phyloP scores from a whole-genome alignment of 176 grass and related monocot genomes.

The Areca catechu region DNA sequence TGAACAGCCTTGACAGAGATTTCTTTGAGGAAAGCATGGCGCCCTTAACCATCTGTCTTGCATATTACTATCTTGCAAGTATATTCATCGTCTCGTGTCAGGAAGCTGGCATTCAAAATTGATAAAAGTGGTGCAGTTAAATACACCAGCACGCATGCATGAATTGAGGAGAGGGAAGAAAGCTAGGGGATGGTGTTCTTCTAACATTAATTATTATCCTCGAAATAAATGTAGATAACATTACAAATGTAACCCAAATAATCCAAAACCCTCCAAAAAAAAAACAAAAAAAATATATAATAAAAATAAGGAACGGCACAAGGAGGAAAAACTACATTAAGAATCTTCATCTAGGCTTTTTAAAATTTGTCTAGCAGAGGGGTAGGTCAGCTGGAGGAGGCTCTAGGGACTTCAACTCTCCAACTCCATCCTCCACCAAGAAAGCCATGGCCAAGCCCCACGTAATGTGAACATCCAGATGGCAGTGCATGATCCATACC shows the following conservation, averaged over 20 bases:
- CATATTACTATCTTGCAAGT: no score
- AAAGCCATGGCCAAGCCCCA: slow-evolving; percentile 97
- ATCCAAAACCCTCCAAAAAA: background rate
- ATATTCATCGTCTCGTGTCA: no score
- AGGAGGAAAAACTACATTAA: no score
- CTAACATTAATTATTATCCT: slow-evolving; percentile 10
- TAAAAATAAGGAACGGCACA: background rate
- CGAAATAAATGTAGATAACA: slow-evolving; percentile 1
- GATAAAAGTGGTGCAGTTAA: no score
- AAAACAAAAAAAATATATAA: background rate
- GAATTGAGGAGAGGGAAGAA: no score
- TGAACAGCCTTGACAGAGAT: no score
- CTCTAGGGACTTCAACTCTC: slow-evolving; percentile 49
- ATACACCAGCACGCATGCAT: no score
- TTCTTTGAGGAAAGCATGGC: no score
- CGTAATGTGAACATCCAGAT: slow-evolving; percentile 82
- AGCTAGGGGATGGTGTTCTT: no score
- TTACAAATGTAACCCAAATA: slow-evolving; percentile 11
- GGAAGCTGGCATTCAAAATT: no score
- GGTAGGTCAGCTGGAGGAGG: slow-evolving; percentile 55
- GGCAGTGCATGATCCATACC: slow-evolving; percentile 97
- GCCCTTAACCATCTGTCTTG: no score
- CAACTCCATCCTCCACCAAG: slow-evolving; percentile 64
- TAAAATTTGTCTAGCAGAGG: slow-evolving; percentile 30
- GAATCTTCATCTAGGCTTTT: background rate